A percentile compares a stretch with the other conserved stretches of the same genome.
Conservation (phyloP, 176 grass and related monocot species). For the Zoysia japonica region DNA sequence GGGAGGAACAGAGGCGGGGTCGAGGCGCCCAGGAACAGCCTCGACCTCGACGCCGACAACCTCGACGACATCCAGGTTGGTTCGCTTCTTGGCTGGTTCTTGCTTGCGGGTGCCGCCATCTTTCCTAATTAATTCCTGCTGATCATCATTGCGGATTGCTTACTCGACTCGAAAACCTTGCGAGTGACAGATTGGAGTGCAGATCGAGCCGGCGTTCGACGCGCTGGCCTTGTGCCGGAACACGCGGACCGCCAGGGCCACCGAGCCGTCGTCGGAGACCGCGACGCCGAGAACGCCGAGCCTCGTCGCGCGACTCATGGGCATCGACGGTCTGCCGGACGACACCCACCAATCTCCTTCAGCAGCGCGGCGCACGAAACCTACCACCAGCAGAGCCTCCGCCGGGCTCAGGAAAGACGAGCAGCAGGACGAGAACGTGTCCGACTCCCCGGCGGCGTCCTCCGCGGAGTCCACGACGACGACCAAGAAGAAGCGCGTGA, state of each 20-base stretch:
- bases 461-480: neutral
- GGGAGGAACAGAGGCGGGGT: neutral
- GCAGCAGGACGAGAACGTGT: too few species aligned
- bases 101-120: neutral
- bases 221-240: constrained; percentile 4
- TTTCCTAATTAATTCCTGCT: neutral
- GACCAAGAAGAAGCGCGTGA: constrained; percentile 62
- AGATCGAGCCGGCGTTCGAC: constrained; percentile 58
- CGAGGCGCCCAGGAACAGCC: constrained; percentile 90
- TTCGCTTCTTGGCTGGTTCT: neutral
- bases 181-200: constrained; percentile 46
- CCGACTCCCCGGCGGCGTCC: too few species aligned
- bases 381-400: too few species aligned
- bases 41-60: constrained; percentile 65
- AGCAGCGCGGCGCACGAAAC: too few species aligned
- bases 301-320: constrained; percentile 83
- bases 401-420: too few species aligned
- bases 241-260: constrained; percentile 13
- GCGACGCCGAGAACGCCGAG: constrained; percentile 79
- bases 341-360: constrained; percentile 19
- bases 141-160: neutral
- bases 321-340: constrained; percentile 71
- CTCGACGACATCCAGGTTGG: constrained; percentile 49
- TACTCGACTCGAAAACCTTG: too few species aligned
- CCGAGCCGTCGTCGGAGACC: constrained; percentile 47